These are phyloP conservation scores for Penicillium hesseltinei DNA, from an alignment of 2,329 filamentous ascomycete species.

Conservation along the genomic window DNA sequence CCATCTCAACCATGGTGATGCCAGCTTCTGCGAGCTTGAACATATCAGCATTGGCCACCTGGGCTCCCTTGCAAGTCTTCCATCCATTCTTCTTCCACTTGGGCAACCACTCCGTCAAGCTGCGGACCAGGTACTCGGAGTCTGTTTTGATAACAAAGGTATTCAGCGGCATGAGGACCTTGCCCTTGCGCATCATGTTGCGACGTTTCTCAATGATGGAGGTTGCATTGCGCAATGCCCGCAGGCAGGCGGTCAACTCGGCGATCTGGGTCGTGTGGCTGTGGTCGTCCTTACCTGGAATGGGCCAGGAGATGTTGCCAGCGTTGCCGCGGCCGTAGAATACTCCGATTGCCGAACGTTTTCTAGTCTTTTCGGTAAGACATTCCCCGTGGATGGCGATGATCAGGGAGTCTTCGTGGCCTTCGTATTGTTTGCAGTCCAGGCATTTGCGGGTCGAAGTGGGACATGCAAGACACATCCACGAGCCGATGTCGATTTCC, in stretches of 20 bases:
- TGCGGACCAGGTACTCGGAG: conserved; percentile 36
- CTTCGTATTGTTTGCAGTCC: conserved; percentile 9
- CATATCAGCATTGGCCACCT: conserved; percentile 23
- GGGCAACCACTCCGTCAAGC: conserved; percentile 31
- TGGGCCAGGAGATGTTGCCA: conserved; percentile 3
- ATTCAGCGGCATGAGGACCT: conserved; percentile 9
- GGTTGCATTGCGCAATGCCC: conserved; percentile 9
- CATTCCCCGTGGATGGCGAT: conserved; percentile 3
- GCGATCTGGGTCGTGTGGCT: conserved; percentile 22
- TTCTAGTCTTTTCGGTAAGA: background rate
- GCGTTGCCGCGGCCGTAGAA: conserved; percentile 13
- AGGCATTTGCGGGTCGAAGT: conserved; percentile 4
- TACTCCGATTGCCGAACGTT: conserved; percentile 11
- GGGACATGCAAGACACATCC: conserved; percentile 13
- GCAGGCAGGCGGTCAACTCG: conserved; percentile 18
- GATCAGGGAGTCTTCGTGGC: conserved; percentile 11
- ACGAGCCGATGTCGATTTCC: conserved; percentile 4
- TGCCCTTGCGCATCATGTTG: background rate
- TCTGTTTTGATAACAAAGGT: conserved; percentile 31
- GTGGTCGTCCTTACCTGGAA: conserved; percentile 8
- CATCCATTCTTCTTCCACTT: conserved; percentile 34
- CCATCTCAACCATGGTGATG: conserved; percentile 18
- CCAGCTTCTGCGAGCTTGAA: conserved; percentile 23
- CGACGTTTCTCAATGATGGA: background rate
- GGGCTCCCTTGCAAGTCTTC: conserved; percentile 22